These are phyloP conservation scores for Chrysanthemum lavandulifolium DNA, from an alignment of 129 eudicot species.

Conservation along the genomic window DNA sequence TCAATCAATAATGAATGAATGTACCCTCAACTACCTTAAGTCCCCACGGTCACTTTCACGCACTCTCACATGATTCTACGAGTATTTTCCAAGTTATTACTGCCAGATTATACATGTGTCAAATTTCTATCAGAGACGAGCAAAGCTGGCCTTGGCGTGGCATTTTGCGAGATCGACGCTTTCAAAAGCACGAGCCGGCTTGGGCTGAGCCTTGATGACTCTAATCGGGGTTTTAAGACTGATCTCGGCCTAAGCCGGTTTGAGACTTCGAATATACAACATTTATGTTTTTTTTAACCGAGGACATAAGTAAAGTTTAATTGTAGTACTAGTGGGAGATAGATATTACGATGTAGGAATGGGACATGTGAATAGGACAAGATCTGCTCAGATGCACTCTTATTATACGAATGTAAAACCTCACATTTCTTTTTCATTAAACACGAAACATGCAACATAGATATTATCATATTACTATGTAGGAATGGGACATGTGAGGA, in stretches of 20 bases:
- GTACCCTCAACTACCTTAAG: conserved; percentile 21
- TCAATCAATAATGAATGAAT: conserved; percentile 15
- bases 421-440: conserved; percentile 15
- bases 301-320: neutral
- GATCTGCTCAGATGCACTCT: conserved; percentile 25
- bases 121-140: no score
- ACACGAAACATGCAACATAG: neutral
- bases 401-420: conserved; percentile 5
- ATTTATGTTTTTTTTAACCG: no score
- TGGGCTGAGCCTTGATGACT: no score
- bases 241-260: no score
- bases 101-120: no score
- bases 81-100: neutral
- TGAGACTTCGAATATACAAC: no score
- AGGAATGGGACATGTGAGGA: conserved; percentile 19
- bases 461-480: conserved; percentile 1
- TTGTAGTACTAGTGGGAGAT: neutral
- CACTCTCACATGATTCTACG: conserved; percentile 16
- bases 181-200: no score
- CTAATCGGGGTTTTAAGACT: no score
- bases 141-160: no score
- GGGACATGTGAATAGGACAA: conserved; percentile 31
- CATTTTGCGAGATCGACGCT: no score
- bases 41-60: conserved; percentile 11
- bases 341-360: conserved; percentile 9